Conservation (phyloP, 495 filamentous ascomycete species). For the Xylaria palmicola region DNA sequence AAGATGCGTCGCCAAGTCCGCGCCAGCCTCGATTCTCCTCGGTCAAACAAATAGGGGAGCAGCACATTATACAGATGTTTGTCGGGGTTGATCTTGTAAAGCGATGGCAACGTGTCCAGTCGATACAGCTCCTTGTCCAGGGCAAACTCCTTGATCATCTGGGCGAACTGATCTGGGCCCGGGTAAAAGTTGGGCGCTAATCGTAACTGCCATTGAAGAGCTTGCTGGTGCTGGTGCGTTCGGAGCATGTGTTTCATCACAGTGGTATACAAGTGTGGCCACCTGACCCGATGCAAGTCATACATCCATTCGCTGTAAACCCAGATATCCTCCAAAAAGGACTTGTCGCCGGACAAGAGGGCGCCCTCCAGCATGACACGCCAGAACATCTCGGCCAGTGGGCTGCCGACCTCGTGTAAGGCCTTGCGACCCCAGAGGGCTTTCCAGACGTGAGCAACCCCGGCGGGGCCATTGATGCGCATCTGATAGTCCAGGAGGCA, state of each 20-base stretch:
- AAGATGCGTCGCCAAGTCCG: constrained; percentile 56
- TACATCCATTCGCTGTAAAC: constrained; percentile 57
- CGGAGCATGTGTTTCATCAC: constrained; percentile 36
- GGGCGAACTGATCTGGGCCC: constrained; percentile 27
- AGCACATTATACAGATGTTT: constrained; percentile 60
- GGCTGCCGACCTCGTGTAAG: constrained; percentile 25
- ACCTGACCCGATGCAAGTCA: constrained; percentile 46
- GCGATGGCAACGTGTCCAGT: constrained; percentile 31
- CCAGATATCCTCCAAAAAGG: constrained; percentile 49
- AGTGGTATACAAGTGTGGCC: constrained; percentile 42
- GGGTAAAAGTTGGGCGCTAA: constrained; percentile 38
- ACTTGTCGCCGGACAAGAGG: constrained; percentile 32
- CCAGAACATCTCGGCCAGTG: constrained; percentile 56
- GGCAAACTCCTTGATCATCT: constrained; percentile 35
- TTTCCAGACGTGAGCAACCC: constrained; percentile 43
- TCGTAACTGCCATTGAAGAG: constrained; percentile 36
- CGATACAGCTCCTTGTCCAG: constrained; percentile 24
- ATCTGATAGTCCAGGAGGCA: constrained; percentile 61
- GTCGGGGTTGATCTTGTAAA: constrained; percentile 54
- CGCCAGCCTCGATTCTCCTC: constrained; percentile 50
- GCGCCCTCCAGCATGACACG: constrained; percentile 51
- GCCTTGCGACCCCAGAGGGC: constrained; percentile 31
- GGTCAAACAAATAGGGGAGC: constrained; percentile 55
- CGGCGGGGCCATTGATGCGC: constrained; percentile 58
- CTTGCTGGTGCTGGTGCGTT: constrained; percentile 29